Conservation (phyloP, 148 eudicot genomes). For the Silene conica region DNA sequence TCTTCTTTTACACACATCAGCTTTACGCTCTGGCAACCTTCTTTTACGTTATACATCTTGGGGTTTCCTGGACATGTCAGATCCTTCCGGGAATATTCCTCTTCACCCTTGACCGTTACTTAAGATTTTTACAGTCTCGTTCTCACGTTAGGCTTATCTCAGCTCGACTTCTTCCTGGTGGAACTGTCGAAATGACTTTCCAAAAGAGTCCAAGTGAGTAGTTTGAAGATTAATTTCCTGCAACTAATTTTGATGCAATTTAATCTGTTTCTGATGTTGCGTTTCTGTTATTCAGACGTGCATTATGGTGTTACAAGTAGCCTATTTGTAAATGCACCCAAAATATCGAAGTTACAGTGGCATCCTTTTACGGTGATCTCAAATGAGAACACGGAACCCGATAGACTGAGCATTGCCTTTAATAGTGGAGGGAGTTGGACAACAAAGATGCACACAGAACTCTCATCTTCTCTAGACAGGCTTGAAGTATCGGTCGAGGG, state of each 20-base stretch:
- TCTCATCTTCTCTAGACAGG: slow-evolving; percentile 39
- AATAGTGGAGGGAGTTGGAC: slow-evolving; percentile 50
- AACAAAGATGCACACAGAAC: slow-evolving; percentile 34
- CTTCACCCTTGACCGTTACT: slow-evolving; percentile 52
- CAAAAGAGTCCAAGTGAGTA: slow-evolving; percentile 43
- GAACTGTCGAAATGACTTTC: slow-evolving; percentile 46
- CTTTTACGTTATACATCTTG: slow-evolving; percentile 47
- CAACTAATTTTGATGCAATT: not conserved
- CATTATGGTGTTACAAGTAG: slow-evolving; percentile 60
- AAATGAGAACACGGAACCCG: slow-evolving; percentile 48
- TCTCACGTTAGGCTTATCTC: slow-evolving; percentile 35
- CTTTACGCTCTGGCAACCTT: slow-evolving; percentile 44
- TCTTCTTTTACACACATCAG: slow-evolving; percentile 60
- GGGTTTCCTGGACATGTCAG: slow-evolving; percentile 42
- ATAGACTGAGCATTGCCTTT: slow-evolving; percentile 52
- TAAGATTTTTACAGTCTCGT: slow-evolving; percentile 53
- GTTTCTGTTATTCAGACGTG: slow-evolving; percentile 31
- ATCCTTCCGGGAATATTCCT: slow-evolving; percentile 58
- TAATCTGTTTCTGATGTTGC: not conserved
- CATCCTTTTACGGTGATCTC: slow-evolving; percentile 74
- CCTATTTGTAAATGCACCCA: slow-evolving; percentile 58
- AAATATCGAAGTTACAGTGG: slow-evolving; percentile 75
- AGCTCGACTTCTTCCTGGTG: slow-evolving; percentile 48
- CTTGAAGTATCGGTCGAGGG: slow-evolving; percentile 51
- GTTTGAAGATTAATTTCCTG: not conserved